Evolutionary conservation across 2,329 filamentous ascomycete species (phyloP), one percentile per base, ranked within the genome.

Genomic region (Fusarium anguioides): DNA sequence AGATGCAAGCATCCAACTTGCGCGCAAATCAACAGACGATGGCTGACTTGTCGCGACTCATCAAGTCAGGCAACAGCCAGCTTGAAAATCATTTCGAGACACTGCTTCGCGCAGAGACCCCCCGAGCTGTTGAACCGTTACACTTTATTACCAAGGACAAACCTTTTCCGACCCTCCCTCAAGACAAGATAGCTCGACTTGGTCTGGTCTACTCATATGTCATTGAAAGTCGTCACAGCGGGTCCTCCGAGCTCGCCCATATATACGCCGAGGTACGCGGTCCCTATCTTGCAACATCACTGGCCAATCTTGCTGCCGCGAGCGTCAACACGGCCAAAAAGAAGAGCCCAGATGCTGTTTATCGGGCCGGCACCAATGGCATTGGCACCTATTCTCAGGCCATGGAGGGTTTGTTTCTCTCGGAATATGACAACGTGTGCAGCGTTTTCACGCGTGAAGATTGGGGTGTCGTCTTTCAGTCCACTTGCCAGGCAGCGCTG

Each of bases 21-120:
- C 89, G 93, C 56, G 92, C 94, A 11, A 98, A 97, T 61, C 94
- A 98, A 76, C 90, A 94, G 77, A 94, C 94, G 4, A 92, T 96
- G 56, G 82, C 88, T 41, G 94, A 97, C 62, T 86, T 97, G 53
- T 90, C 87, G 52, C 86, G 89, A 11, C 83, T 99, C 33, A 83
- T 97, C 60, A 91, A 90, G 72, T 87, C 88, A 6, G 96, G 94
- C 23, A 94, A 91, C 68, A 87, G 88, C 14, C 93, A 96, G 76
- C 83, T 99, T 29, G 94, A 98, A 78, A 89, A 89, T 55, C 86
- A 95, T 53, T 97, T 97, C 75, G 88, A 94, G 64, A 89, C 91
- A 60, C 84, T 94, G 51, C 81, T 99, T 35, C 83, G 85, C 41
- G 87, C 86, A 64, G 92, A 97, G 70, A 93, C 94, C 36, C 90